phyloP scores from a whole-genome alignment of 768 basidiomycete genomes.

The Boletales sp. region DNA sequence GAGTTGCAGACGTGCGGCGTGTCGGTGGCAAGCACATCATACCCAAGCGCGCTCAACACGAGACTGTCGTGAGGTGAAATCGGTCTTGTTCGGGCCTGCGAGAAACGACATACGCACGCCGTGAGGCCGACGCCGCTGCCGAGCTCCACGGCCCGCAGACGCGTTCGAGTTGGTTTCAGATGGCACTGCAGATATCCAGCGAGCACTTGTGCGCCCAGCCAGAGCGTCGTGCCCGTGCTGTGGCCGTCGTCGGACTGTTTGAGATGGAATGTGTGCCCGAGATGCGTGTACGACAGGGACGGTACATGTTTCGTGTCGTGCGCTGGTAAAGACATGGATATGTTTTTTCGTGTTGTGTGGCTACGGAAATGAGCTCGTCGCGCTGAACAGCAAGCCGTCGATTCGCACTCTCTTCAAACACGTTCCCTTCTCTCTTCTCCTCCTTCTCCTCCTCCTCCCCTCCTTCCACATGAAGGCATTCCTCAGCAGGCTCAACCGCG shows the following conservation, averaged over 20 bases:
- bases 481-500: conserved; percentile 70
- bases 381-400: not conserved
- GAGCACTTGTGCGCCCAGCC: conserved; percentile 83
- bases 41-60: conserved; percentile 62
- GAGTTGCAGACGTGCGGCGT: conserved; percentile 56
- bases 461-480: conserved; percentile 71
- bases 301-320: conserved; percentile 62
- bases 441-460: no score
- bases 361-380: conserved; percentile 21
- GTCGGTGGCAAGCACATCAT: conserved; percentile 77
- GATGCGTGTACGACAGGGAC: conserved; percentile 40
- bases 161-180: conserved; percentile 2
- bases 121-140: conserved; percentile 82
- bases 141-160: conserved; percentile 61
- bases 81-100: not conserved
- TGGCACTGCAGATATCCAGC: conserved; percentile 46
- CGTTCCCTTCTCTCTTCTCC: conserved; percentile 2
- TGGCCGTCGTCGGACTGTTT: conserved; percentile 56
- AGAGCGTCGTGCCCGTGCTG: conserved; percentile 79
- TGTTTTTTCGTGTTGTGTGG: not conserved
- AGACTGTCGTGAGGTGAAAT: conserved; percentile 31
- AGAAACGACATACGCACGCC: conserved; percentile 46
- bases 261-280: conserved; percentile 43
- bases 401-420: conserved; percentile 1
- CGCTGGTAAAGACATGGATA: conserved; percentile 28